Percentiles rank a stretch among this genome's conserved stretches.
Evolutionary conservation across 352 stramenopile genomes (phyloP).

Genomic region (Pythium dissimile): DNA sequence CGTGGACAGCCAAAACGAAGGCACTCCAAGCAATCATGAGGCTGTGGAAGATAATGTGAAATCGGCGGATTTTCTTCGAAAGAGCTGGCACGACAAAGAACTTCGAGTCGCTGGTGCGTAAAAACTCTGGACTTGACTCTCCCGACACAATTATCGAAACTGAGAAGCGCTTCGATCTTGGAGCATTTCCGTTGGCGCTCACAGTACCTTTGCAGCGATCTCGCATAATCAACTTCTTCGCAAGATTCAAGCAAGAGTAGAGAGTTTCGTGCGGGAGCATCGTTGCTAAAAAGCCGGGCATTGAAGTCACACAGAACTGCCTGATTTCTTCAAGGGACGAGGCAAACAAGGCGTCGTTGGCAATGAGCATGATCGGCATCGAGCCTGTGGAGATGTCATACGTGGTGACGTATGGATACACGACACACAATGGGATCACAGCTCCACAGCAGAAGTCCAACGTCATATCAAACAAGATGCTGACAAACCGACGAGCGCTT

Average conservation of each 20-base stretch:
- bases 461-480: neutral
- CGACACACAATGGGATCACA: neutral
- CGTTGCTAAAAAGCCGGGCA: neutral
- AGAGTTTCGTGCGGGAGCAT: neutral
- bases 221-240: neutral
- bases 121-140: neutral
- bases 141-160: neutral
- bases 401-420: neutral
- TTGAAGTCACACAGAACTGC: conserved; percentile 3
- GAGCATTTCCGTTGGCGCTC: neutral
- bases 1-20: neutral
- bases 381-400: neutral
- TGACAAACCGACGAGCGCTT: neutral
- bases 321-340: neutral
- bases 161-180: neutral
- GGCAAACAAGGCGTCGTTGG: conserved; percentile 1
- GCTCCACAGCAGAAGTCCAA: conserved; percentile 4
- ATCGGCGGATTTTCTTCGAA: neutral
- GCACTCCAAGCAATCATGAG: neutral
- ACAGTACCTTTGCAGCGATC: neutral
- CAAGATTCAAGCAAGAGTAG: neutral
- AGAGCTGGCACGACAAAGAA: too few species aligned
- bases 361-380: neutral
- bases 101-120: neutral
- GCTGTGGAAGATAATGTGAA: neutral